These are phyloP conservation scores for Ceratobasidium sp. DNA, from an alignment of 1,284 basidiomycete genomes.

Conservation along the genomic window DNA sequence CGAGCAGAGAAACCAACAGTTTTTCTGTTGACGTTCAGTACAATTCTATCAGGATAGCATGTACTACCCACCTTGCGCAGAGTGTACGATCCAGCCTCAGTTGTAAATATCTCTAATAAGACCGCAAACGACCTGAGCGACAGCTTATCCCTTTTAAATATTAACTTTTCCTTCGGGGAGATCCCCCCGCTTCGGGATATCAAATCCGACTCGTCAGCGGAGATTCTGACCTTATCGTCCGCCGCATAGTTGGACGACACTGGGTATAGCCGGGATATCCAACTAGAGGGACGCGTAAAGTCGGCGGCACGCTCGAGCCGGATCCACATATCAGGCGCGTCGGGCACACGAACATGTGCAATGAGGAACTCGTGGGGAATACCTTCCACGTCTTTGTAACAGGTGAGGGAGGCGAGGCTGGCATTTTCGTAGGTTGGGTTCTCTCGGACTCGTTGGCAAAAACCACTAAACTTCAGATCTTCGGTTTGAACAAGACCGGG, in stretches of 20 bases:
- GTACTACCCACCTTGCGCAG: background rate
- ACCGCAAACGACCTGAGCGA: background rate
- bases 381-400: slow-evolving; percentile 12
- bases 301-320: slow-evolving; percentile 10
- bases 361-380: slow-evolving; percentile 14
- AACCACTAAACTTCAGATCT: background rate
- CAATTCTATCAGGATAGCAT: too few relatives aligned
- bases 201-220: background rate
- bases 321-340: slow-evolving; percentile 2
- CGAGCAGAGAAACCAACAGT: slow-evolving; percentile 15
- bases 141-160: slow-evolving; percentile 5
- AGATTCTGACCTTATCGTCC: slow-evolving; percentile 12
- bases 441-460: background rate
- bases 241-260: background rate
- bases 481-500: background rate
- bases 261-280: background rate
- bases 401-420: background rate
- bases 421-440: background rate
- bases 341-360: background rate
- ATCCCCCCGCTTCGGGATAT: background rate
- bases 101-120: background rate
- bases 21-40: background rate
- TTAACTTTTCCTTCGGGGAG: slow-evolving; percentile 4
- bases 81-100: background rate
- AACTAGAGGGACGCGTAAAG: background rate